Conservation (phyloP, 1,139 yeast species). For the Kluyveromyces sp. region DNA sequence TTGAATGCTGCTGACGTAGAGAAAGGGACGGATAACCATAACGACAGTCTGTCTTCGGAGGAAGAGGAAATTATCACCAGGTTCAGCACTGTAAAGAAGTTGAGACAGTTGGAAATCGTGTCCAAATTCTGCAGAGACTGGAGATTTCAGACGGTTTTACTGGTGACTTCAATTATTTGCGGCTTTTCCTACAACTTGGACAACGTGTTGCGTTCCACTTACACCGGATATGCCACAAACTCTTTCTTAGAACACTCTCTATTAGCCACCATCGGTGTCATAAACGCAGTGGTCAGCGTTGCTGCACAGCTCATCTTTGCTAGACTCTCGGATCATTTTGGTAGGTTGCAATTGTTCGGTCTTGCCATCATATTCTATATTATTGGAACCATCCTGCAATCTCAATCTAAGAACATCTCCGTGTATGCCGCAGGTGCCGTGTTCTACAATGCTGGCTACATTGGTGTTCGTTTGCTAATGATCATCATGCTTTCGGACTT, state of each 20-base stretch:
- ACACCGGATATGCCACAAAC: conserved; percentile 48
- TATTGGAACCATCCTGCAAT: conserved; percentile 61
- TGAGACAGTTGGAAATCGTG: not conserved
- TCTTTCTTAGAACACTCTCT: conserved; percentile 50
- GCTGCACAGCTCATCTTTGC: conserved; percentile 59
- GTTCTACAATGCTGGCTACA: conserved; percentile 58
- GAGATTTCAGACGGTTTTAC: conserved; percentile 8
- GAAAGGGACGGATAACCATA: not conserved
- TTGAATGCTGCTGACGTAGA: not conserved
- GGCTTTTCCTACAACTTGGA: conserved; percentile 65
- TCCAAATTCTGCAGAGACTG: conserved; percentile 1
- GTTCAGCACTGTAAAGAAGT: not conserved
- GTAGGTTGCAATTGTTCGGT: conserved; percentile 50
- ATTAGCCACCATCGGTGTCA: conserved; percentile 51
- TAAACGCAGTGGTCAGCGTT: conserved; percentile 51
- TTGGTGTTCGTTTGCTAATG: conserved; percentile 50
- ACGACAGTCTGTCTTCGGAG: not conserved
- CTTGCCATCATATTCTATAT: conserved; percentile 51
- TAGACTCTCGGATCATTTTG: conserved; percentile 58
- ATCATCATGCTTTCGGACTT: conserved; percentile 55
- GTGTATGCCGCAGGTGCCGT: conserved; percentile 66
- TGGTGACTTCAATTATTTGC: conserved; percentile 48
- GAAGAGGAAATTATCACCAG: not conserved
- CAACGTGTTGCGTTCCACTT: conserved; percentile 42
- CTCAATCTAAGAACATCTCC: conserved; percentile 53